Conservation (phyloP, 2,329 filamentous ascomycete genomes). For the Trichoderma guizhouense region DNA sequence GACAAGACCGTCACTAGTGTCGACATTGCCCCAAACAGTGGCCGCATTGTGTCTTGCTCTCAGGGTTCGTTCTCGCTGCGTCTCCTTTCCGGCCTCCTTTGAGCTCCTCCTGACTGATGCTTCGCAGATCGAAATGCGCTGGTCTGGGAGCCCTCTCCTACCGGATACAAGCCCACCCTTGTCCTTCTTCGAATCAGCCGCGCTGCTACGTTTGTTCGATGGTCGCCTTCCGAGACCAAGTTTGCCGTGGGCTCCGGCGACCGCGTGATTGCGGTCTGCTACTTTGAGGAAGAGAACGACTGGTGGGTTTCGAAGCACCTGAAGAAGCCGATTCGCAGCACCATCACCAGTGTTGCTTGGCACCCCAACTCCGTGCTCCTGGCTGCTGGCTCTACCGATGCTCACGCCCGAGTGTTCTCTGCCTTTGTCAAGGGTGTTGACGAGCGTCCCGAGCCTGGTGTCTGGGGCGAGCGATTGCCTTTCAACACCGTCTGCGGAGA, state of each 20-base stretch:
- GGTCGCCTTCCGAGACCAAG: constrained; percentile 95
- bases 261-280: constrained; percentile 92
- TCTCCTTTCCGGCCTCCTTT: neutral
- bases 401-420: constrained; percentile 90
- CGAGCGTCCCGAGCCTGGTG: constrained; percentile 75
- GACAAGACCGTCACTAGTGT: constrained; percentile 97
- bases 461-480: constrained; percentile 91
- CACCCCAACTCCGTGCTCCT: constrained; percentile 96
- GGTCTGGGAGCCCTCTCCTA: constrained; percentile 92
- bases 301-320: constrained; percentile 99
- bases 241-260: constrained; percentile 97
- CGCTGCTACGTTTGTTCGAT: constrained; percentile 93
- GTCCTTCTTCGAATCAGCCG: constrained; percentile 96
- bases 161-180: constrained; percentile 93
- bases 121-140: constrained; percentile 88
- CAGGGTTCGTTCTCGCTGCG: constrained; percentile 60
- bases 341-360: constrained; percentile 92
- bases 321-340: constrained; percentile 98
- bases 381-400: constrained; percentile 94
- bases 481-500: constrained; percentile 99
- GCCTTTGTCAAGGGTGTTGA: constrained; percentile 96
- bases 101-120: neutral
- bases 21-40: constrained; percentile 86
- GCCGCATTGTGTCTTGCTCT: constrained; percentile 95
- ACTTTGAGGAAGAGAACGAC: constrained; percentile 99